Evolutionary conservation across 2,329 filamentous ascomycete species (phyloP), one percentile per base, ranked within the genome.

Genomic region (Beauveria rudraprayagi): DNA sequence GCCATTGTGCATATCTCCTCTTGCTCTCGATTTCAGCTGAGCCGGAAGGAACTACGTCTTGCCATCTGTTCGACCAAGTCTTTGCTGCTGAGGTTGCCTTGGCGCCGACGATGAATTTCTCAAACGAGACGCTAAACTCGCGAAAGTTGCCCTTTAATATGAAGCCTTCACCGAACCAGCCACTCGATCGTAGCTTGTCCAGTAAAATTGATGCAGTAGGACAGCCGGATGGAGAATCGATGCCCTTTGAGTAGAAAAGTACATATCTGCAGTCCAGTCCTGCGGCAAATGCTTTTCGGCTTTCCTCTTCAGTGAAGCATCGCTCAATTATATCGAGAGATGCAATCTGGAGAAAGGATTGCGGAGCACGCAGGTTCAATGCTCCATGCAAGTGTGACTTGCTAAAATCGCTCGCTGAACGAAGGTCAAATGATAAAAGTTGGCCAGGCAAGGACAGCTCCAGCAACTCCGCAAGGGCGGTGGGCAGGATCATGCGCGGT

Each of bases 101-200:
- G 34, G 70, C 66, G 5, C 75, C 77, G 22, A 72, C 73, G 62
- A 83, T 80, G 63, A 81, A 78, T 62, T 77, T 78, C 62, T 77
- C 76, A 63, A 82, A 84, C 0, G 79, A 80, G 28, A 74, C 72
- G 17, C 79, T 80, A 63, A 84, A 84, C 63, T 84, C 81, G 52
- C 76, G 75, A 66, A 80, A 84, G 58, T 82, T 79, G 0, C 82
- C 81, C 66, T 83, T 83, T 40, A 84, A 73, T 8, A 84, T 72
- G 65, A 83, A 83, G 62, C 75, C 79, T 46, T 77, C 76, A 2
- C 82, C 82, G 0, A 65, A 63, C 82, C 82, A 84, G 24, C 77
- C 78, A 64, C 76, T 74, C 17, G 68, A 67, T 55, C 71, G 76
- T 57, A 84, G 73, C 62, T 80, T 81, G 44, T 74, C 68, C 22